phyloP scores from a whole-genome alignment of 768 basidiomycete genomes.

The Myochromella boudieri region DNA sequence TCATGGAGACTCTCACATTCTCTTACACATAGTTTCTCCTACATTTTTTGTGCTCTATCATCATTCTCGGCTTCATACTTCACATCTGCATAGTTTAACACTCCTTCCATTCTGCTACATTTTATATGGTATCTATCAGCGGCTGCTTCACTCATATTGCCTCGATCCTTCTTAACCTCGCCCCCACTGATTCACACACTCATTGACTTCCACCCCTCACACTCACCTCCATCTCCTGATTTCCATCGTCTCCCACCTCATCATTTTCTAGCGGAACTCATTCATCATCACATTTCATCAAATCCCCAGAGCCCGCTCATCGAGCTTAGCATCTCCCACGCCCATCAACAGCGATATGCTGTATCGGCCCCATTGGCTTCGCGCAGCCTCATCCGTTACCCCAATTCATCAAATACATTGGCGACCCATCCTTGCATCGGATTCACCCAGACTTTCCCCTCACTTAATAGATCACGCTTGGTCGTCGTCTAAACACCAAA shows the following conservation, averaged over 20 bases:
- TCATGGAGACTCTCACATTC: slow-evolving; percentile 4
- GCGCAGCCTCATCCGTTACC: not conserved
- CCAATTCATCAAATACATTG: not conserved
- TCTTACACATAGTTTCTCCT: not conserved
- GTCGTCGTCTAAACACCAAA: slow-evolving; percentile 11
- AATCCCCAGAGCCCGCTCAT: too few relatives aligned
- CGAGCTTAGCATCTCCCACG: too few relatives aligned
- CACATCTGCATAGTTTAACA: too few relatives aligned
- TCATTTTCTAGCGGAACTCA: too few relatives aligned
- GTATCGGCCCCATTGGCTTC: too few relatives aligned
- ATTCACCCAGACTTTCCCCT: not conserved
- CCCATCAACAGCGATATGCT: too few relatives aligned
- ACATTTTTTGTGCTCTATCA: not conserved
- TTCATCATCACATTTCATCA: too few relatives aligned
- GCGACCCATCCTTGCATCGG: not conserved
- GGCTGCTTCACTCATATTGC: slow-evolving; percentile 13
- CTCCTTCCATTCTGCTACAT: too few relatives aligned
- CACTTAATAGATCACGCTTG: slow-evolving; percentile 13
- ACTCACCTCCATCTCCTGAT: not conserved
- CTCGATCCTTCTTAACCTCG: too few relatives aligned
- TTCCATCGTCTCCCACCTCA: too few relatives aligned
- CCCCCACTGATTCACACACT: not conserved
- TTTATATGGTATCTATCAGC: too few relatives aligned
- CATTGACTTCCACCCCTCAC: not conserved
- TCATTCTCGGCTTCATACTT: too few relatives aligned